A percentile compares a stretch with the other conserved stretches of the same genome.
These are phyloP conservation scores for Lactifluus pinguis DNA, from an alignment of 768 basidiomycete genomes.

Conservation along the genomic window DNA sequence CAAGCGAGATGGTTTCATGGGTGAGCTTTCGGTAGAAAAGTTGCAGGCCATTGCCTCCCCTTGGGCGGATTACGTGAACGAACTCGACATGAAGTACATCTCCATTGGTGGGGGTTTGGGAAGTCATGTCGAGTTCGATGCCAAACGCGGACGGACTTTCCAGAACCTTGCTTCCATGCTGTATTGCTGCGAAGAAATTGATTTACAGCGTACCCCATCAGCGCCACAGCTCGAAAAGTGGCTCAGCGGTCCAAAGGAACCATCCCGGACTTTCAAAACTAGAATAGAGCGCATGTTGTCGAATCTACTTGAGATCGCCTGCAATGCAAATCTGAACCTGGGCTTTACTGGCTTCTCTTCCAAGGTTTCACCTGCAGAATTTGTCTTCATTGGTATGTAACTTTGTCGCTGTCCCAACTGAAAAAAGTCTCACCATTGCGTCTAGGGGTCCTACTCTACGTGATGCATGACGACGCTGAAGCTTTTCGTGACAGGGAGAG, in stretches of 20 bases:
- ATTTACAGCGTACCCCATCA: conserved; percentile 36
- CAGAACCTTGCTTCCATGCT: conserved; percentile 64
- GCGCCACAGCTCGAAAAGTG: conserved; percentile 47
- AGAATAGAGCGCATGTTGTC: conserved; percentile 46
- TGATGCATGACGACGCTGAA: conserved; percentile 34
- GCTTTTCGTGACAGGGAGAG: conserved; percentile 34
- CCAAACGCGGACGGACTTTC: conserved; percentile 65
- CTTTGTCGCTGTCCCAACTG: not conserved
- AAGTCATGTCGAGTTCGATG: conserved; percentile 50
- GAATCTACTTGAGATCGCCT: conserved; percentile 47
- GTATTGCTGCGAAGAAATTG: conserved; percentile 52
- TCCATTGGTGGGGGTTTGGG: conserved; percentile 50
- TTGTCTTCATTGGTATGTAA: conserved; percentile 67
- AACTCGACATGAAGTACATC: conserved; percentile 50
- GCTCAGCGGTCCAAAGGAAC: conserved; percentile 29
- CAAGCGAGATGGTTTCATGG: not conserved
- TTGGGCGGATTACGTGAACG: conserved; percentile 57
- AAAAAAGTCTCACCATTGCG: not conserved
- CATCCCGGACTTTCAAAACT: conserved; percentile 40
- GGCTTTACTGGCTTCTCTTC: conserved; percentile 33
- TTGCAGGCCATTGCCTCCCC: conserved; percentile 69
- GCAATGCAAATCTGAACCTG: conserved; percentile 28
- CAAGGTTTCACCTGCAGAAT: conserved; percentile 64
- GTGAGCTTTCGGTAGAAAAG: conserved; percentile 44
- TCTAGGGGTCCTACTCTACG: conserved; percentile 60